Base-by-base conservation (phyloP, 2,329 filamentous ascomycete genomes). In the Fusarium pseudoanthophilum region DNA sequence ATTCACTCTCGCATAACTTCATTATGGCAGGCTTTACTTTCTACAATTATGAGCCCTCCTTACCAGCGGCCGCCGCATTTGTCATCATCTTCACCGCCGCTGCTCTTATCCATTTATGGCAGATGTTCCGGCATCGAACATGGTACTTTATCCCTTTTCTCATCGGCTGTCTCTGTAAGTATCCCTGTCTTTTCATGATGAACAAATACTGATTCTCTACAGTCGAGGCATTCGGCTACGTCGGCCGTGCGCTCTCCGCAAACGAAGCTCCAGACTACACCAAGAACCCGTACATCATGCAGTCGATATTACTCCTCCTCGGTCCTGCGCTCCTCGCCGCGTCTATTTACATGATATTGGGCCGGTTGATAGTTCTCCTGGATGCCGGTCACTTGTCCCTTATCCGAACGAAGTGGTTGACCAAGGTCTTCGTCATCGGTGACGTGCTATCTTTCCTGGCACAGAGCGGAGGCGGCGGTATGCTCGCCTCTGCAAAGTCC, bases 71-170 rank as follows among this genome's bases (percentile, higher is more conserved):
- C 4, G 79, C 82, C 18, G 70, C 83, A 30, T 86, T 86, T 59
- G 76, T 82, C 21, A 76, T 80, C 10, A 61, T 87, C 24, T 84
- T 87, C 73, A 76, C 75, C 9, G 5, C 67, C 20, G 78, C 85
- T 6, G 81, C 83, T 1, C 43, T 79, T 0, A 52, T 83, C 1
- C 86, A 87, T 70, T 56, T 77, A 15, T 83, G 77, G 34, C 84
- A 84, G 48, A 71, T 87, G 37, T 34, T 83, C 43, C 75, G 78
- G 26, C 79, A 80, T 8, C 79, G 83, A 56, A 85, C 85, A 14
- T 88, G 86, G 85, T 89, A 86, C 77, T 85, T 87, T 74, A 84
- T 86, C 5, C 85, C 87, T 0, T 85, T 89, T 42, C 72, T 85
- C 7, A 79, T 89, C 32, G 87, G 87, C 11, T 85, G 86, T 39